Conservation (phyloP, 2,329 filamentous ascomycete genomes). For the Fusarium metavorans region DNA sequence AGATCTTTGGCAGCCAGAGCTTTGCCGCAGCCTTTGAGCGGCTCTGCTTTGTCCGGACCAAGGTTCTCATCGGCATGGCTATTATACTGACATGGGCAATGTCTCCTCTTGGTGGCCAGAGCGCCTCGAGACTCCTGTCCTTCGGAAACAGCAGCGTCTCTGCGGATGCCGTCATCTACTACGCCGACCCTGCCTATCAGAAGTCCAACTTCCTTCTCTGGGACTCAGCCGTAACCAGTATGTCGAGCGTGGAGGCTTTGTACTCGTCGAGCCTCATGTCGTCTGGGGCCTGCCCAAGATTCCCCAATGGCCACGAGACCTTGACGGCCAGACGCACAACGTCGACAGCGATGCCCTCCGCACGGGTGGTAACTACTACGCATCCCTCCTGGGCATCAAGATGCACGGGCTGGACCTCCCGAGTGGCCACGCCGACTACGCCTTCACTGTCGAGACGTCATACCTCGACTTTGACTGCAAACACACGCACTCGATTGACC, state of each 20-base stretch:
- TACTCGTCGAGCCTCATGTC: slow-evolving; percentile 8
- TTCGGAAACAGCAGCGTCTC: neutral
- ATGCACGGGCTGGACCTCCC: slow-evolving; percentile 5
- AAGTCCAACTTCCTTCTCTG: neutral
- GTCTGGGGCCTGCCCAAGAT: slow-evolving; percentile 8
- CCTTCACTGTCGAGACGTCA: slow-evolving; percentile 13
- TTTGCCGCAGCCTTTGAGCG: slow-evolving; percentile 16
- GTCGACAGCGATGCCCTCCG: neutral
- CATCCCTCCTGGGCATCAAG: slow-evolving; percentile 10
- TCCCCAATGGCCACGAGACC: slow-evolving; percentile 6
- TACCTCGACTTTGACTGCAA: slow-evolving; percentile 17
- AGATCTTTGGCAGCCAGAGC: slow-evolving; percentile 21
- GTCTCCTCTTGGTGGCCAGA: slow-evolving; percentile 16
- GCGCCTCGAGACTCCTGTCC: slow-evolving; percentile 1
- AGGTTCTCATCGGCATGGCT: neutral
- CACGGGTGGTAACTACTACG: neutral
- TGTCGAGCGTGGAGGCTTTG: neutral
- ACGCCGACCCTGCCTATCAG: slow-evolving; percentile 4
- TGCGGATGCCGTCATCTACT: neutral
- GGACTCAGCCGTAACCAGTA: neutral
- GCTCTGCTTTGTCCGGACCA: neutral
- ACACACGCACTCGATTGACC: neutral
- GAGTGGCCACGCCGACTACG: neutral
- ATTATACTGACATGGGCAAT: slow-evolving; percentile 4
- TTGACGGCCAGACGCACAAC: neutral